Evolutionary conservation across 257 asterid genomes (phyloP), one percentile per base, ranked within the genome.

Genomic region (Orobanche coerulescens): DNA sequence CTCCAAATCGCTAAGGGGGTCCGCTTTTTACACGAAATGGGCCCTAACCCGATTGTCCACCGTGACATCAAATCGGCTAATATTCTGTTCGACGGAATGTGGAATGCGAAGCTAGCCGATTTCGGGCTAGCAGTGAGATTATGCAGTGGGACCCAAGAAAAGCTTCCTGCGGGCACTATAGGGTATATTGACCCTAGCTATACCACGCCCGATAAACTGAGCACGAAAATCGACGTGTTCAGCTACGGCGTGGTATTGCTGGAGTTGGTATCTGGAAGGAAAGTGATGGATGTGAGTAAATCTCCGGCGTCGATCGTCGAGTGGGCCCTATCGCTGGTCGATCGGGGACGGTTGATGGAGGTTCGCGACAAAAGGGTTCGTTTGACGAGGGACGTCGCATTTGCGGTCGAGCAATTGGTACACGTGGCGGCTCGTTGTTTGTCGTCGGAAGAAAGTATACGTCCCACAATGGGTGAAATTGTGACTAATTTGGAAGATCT

Each of bases 141-240:
- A 70, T 46, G 33, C 3, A 23, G 61, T 11, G 7, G 56, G 31
- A 3, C 62, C 40, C 40, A 70, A 67, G 53, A 0, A 15, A 68
- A 12, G 33, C 82, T 81, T 1, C 96, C 93, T 0, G 94, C 95
- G 0, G 94, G 94, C 10, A 88, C 95, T 0, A 75, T 88, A 0
- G 96, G 96, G 7, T 88, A 88, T 50, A 43, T 88, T 12, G 96
- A 88, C 57, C 96, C 96, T 8, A 51, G 62, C 25, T 88, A 88
- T 23, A 80, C 85, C 12, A 72, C 74, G 26, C 95, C 96, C 0
- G 19, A 73, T 48, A 71, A 78, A 48, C 23, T 88, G 36, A 84
- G 92, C 76, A 73, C 87, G 4, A 83, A 79, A 25, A 75, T 68
- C 14, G 96, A 88, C 15, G 83, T 79, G 0, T 88, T 76, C 44